These are phyloP conservation scores for Endocladia muricata DNA, from an alignment of 31 red algal genomes.

Conservation along the genomic window DNA sequence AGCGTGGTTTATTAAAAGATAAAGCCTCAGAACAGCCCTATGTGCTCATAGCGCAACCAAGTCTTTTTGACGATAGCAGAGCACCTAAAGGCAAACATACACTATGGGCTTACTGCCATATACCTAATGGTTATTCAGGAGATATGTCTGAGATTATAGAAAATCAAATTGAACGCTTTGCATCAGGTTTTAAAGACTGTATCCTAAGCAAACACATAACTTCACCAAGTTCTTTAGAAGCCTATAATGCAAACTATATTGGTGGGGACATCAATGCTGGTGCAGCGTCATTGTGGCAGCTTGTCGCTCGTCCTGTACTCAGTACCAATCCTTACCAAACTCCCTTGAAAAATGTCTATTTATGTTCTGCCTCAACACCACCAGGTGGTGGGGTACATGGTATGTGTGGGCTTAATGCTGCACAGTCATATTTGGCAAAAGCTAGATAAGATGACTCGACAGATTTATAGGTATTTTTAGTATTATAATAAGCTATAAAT, in stretches of 20 bases:
- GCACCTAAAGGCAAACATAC: background rate
- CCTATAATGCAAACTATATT: background rate
- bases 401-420: background rate
- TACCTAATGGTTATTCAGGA: background rate
- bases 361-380: background rate
- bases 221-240: background rate
- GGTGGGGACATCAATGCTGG: background rate
- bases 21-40: background rate
- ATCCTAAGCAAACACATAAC: background rate
- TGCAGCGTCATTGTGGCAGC: background rate
- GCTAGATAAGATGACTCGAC: no score
- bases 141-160: background rate
- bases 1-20: background rate
- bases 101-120: background rate
- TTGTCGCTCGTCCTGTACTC: background rate
- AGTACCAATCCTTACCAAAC: background rate
- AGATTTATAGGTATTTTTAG: no score
- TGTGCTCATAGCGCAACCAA: background rate
- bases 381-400: background rate
- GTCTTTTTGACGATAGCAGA: background rate
- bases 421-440: no score
- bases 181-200: background rate
- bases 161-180: background rate
- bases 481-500: no score
- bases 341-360: background rate